Percentiles rank a stretch among this genome's conserved stretches.
These are phyloP conservation scores for Chaetomium fimeti DNA, from an alignment of 495 filamentous ascomycete species.

Conservation along the genomic window DNA sequence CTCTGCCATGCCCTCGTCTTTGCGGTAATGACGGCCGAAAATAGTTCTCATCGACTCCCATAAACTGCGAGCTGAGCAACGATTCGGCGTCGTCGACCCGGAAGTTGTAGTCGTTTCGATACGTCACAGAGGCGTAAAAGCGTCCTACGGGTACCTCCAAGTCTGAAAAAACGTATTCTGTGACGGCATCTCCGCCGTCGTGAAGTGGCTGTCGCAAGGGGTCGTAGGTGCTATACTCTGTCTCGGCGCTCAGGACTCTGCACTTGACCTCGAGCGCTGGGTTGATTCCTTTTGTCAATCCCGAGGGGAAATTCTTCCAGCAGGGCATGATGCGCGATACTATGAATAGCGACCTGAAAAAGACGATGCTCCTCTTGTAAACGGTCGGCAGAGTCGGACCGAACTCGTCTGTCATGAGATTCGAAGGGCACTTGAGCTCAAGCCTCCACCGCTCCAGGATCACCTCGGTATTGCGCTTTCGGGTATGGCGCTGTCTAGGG, in stretches of 20 bases:
- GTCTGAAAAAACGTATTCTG: constrained; percentile 72
- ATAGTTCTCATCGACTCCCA: constrained; percentile 84
- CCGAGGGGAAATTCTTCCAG: constrained; percentile 77
- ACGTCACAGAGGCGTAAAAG: constrained; percentile 75
- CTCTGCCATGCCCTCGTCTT: constrained; percentile 32
- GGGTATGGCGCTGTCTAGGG: constrained; percentile 33
- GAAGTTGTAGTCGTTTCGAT: constrained; percentile 86
- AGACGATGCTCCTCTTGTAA: constrained; percentile 93
- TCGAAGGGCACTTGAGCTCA: constrained; percentile 60
- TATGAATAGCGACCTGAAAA: constrained; percentile 90
- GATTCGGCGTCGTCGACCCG: constrained; percentile 88
- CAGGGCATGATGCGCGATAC: constrained; percentile 80
- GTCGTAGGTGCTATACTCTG: constrained; percentile 56
- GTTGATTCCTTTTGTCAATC: constrained; percentile 62
- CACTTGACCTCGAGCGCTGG: constrained; percentile 72
- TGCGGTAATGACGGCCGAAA: constrained; percentile 68
- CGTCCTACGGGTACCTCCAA: constrained; percentile 83
- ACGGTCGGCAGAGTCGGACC: constrained; percentile 74
- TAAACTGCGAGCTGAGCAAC: constrained; percentile 82
- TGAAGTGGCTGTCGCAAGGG: constrained; percentile 69
- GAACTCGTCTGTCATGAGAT: constrained; percentile 60
- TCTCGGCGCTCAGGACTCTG: constrained; percentile 64
- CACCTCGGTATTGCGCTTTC: constrained; percentile 59
- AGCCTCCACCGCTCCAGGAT: constrained; percentile 89
- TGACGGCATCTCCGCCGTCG: constrained; percentile 65